Evolutionary conservation across 108 stramenopile species (phyloP).

Genomic region (Discostella pseudostelligera): DNA sequence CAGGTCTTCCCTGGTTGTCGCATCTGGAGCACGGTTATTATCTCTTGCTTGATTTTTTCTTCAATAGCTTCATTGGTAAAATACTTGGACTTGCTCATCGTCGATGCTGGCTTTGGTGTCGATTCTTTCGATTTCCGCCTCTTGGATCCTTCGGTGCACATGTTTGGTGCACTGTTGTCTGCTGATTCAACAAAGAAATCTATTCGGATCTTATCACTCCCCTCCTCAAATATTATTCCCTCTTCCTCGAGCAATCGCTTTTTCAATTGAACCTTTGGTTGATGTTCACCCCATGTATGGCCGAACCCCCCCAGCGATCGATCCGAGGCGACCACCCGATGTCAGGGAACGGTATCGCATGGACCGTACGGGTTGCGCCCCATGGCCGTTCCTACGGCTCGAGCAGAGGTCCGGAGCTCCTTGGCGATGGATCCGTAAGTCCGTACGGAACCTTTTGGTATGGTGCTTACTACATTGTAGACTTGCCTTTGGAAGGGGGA

Average conservation of each 20-base stretch:
- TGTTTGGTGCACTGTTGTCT: no score
- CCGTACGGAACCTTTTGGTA: slow-evolving; percentile 33
- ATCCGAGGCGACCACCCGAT: slow-evolving; percentile 50
- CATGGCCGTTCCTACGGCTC: slow-evolving; percentile 47
- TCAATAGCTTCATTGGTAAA: not conserved
- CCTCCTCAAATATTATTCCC: slow-evolving; percentile 33
- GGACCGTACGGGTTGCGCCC: slow-evolving; percentile 28
- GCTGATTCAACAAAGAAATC: slow-evolving; percentile 23
- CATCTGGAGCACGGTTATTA: slow-evolving; percentile 23
- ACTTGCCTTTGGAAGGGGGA: slow-evolving; percentile 40
- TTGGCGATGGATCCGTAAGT: slow-evolving; percentile 38
- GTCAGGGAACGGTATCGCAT: slow-evolving; percentile 38
- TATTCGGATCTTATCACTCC: slow-evolving; percentile 21
- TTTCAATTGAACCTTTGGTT: slow-evolving; percentile 27
- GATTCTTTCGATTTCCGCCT: not conserved
- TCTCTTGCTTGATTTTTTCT: slow-evolving; percentile 36
- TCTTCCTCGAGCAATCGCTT: slow-evolving; percentile 38
- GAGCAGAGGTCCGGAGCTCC: slow-evolving; percentile 37
- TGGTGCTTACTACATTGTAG: slow-evolving; percentile 32
- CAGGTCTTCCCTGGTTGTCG: slow-evolving; percentile 36
- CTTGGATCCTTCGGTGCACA: not conserved
- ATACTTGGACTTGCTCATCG: no score
- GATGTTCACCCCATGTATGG: slow-evolving; percentile 31
- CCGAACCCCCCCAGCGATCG: slow-evolving; percentile 41
- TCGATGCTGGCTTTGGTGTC: not conserved